These are phyloP conservation scores for Fomitopsis pulvina DNA, from an alignment of 768 basidiomycete genomes.

Conservation along the genomic window DNA sequence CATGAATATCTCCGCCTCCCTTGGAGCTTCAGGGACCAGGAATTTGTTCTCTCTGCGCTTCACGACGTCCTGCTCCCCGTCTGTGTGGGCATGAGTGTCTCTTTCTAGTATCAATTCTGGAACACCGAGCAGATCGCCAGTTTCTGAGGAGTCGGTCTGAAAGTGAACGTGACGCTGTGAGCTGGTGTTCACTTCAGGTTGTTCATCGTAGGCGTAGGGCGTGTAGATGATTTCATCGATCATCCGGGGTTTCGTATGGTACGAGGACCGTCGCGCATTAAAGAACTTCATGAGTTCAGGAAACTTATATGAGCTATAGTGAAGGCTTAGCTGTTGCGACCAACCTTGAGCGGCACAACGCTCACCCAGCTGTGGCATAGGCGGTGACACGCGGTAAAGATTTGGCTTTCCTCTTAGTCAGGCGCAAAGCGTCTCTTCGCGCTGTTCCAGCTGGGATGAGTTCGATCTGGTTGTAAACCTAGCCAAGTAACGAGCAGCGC, in stretches of 20 bases:
- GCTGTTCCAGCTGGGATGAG: constrained; percentile 94
- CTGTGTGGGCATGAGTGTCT: constrained; percentile 9
- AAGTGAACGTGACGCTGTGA: constrained; percentile 13
- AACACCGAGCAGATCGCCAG: constrained; percentile 73
- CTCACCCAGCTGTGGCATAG: constrained; percentile 87
- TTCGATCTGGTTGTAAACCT: constrained; percentile 94
- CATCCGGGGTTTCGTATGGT: constrained; percentile 78
- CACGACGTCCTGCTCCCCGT: constrained; percentile 21
- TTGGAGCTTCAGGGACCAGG: constrained; percentile 41
- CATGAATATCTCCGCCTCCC: constrained; percentile 84
- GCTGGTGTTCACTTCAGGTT: constrained; percentile 9
- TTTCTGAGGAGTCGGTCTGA: constrained; percentile 20
- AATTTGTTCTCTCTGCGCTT: constrained; percentile 60
- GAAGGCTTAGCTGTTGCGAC: not conserved
- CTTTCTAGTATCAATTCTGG: constrained; percentile 50
- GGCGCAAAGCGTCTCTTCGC: constrained; percentile 77
- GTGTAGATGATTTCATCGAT: constrained; percentile 96
- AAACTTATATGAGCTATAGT: constrained; percentile 83
- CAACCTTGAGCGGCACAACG: constrained; percentile 10
- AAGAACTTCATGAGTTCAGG: constrained; percentile 86
- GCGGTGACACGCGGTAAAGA: constrained; percentile 90
- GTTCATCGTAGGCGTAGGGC: constrained; percentile 74
- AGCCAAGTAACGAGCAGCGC: not conserved
- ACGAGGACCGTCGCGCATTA: constrained; percentile 71
- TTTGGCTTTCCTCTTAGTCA: constrained; percentile 95